phyloP scores from a whole-genome alignment of 2,329 filamentous ascomycete genomes.

The Colletotrichum agaves region DNA sequence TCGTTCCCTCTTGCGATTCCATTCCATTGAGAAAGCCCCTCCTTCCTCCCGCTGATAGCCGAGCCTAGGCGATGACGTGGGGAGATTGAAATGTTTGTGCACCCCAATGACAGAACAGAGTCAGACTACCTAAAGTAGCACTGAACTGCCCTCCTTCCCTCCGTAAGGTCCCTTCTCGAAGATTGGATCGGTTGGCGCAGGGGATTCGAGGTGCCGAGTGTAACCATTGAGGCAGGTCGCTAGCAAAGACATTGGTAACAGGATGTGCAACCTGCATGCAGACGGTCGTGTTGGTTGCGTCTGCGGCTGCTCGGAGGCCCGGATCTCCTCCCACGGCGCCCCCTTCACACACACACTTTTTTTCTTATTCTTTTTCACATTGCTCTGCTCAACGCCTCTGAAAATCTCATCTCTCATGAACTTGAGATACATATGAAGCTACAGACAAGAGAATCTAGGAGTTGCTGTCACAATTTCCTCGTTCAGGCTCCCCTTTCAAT shows the following conservation, averaged over 20 bases:
- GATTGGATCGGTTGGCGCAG: conserved; percentile 12
- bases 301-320: conserved; percentile 27
- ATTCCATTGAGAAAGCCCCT: conserved; percentile 4
- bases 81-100: background rate
- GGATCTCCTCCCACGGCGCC: conserved; percentile 27
- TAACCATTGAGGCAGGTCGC: conserved; percentile 29
- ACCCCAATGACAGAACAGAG: background rate
- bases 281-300: conserved; percentile 5
- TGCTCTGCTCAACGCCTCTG: background rate
- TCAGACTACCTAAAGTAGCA: background rate
- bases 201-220: conserved; percentile 28
- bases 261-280: conserved; percentile 25
- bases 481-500: background rate
- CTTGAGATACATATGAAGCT: conserved; percentile 13
- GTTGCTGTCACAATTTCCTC: background rate
- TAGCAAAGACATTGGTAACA: conserved; percentile 16
- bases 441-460: background rate
- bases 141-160: background rate
- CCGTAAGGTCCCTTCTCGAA: conserved; percentile 16
- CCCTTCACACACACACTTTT: background rate
- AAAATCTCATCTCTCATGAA: background rate
- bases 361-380: background rate
- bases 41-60: conserved; percentile 31
- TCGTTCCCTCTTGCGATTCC: background rate
- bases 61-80: conserved; percentile 35